A percentile compares a stretch with the other conserved stretches of the same genome.
Conservation (phyloP, 805 yeast species). For the Kodamaea neixiangensis region DNA sequence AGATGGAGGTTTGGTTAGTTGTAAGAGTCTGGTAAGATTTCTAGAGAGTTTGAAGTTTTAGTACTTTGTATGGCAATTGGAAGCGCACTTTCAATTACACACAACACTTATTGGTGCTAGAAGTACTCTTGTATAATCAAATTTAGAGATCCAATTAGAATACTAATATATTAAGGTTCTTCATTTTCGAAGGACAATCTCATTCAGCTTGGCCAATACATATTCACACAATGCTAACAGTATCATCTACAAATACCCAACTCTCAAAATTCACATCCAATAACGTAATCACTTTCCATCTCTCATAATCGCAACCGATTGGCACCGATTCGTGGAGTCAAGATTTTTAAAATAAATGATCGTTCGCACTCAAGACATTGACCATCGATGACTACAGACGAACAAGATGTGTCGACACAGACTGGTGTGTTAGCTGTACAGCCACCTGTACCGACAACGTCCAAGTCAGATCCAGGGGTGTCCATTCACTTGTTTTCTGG, state of each 20-base stretch:
- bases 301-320: not conserved
- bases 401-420: slow-evolving; percentile 1
- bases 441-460: not conserved
- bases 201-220: no score
- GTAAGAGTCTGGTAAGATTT: slow-evolving; percentile 4
- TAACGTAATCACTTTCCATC: no score
- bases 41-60: slow-evolving; percentile 5
- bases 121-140: no score
- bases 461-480: slow-evolving; percentile 4
- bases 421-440: not conserved
- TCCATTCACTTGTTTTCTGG: slow-evolving; percentile 72
- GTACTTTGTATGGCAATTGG: no score
- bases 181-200: no score
- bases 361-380: not conserved
- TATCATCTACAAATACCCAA: no score
- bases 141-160: no score
- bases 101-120: no score
- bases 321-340: not conserved
- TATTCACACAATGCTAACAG: no score
- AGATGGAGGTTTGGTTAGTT: slow-evolving; percentile 8
- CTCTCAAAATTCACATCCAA: no score
- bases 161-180: no score
- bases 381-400: not conserved
- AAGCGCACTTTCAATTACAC: no score
- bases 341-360: not conserved